Evolutionary conservation across 169 alveolate species (phyloP), one percentile per base, ranked within the genome.

Genomic region (Cryptosporidium ubiquitum): DNA sequence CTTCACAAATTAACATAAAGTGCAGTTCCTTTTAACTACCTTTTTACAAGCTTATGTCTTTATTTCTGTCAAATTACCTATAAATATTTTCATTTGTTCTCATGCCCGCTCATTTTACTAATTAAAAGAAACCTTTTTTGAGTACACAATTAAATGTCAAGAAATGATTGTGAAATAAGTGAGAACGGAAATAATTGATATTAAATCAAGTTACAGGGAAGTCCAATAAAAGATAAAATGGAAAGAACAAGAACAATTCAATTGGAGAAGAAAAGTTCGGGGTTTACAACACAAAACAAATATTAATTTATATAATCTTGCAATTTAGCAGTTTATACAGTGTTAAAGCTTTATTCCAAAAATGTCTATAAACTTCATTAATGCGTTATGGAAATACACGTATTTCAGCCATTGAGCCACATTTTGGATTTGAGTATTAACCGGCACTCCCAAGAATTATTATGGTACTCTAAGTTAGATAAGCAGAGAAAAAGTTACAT

Each of bases 91-190:
- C 66, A 23, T 23, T 23, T 55, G 66, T n/a, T 55, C 66, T n/a
- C 37, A n/a, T 55, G 12, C 66, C 71, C 71, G 71, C 71, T 29
- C n/a, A 64, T 20, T 64, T 31, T 64, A 64, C 51, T 33, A 64
- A 33, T 33, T n/a, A 5, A 20, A 6, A 1, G 51, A 37, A 35
- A 14, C 71, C 71, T 26, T 33, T 29, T 12, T 10, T 5, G 6
- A 35, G 2, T 64, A 20, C 14, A 64, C 18, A 16, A 14, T 18
- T 10, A 64, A 31, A 64, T 14, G 31, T 31, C 51, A 31, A 64
- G 14, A 58, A 64, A 64, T 64, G 71, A 64, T 37, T 23, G 18
- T 4, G 16, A 23, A 16, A 26, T 55, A 55, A 23, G n/a, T 23
- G 3, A 7, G 1, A 26, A 23, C 18, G 33, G 37, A 20, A 55